These are phyloP conservation scores for Hydnum rufescens DNA, from an alignment of 768 basidiomycete species.

Conservation along the genomic window DNA sequence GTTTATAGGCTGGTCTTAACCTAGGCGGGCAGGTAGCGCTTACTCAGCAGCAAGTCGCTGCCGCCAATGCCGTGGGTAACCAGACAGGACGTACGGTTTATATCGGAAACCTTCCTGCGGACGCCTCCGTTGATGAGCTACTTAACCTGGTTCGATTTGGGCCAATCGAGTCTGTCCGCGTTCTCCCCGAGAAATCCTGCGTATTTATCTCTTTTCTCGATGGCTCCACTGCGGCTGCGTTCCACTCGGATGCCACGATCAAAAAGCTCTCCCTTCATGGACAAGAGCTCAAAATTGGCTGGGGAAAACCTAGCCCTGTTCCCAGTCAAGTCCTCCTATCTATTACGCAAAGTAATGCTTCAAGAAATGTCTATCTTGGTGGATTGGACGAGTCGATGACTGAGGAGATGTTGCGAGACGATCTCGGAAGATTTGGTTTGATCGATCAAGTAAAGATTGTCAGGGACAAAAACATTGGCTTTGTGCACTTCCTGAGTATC, in stretches of 20 bases:
- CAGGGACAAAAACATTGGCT: constrained; percentile 96
- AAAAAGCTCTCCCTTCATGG: constrained; percentile 86
- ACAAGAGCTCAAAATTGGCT: constrained; percentile 95
- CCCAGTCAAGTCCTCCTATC: constrained; percentile 71
- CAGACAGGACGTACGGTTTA: constrained; percentile 78
- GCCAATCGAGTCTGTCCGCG: constrained; percentile 83
- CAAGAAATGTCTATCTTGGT: constrained; percentile 90
- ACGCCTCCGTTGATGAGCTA: constrained; percentile 92
- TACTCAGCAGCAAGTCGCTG: constrained; percentile 59
- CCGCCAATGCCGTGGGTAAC: constrained; percentile 39
- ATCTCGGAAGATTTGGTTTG: constrained; percentile 77
- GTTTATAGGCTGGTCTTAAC: neutral
- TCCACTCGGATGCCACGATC: constrained; percentile 91
- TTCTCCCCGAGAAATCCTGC: constrained; percentile 91
- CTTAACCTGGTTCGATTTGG: constrained; percentile 96
- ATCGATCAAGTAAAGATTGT: constrained; percentile 99
- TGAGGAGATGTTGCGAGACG: constrained; percentile 81
- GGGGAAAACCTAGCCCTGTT: constrained; percentile 88
- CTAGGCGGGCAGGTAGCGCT: constrained; percentile 41
- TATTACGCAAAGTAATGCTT: constrained; percentile 82
- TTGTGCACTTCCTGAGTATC: constrained; percentile 96
- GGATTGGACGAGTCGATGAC: constrained; percentile 78
- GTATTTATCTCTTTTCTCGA: constrained; percentile 98
- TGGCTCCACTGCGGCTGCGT: constrained; percentile 77
- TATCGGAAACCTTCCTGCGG: constrained; percentile 86